Evolutionary conservation across 768 basidiomycete genomes (phyloP).

Genomic region (Boletus rubescentipes): DNA sequence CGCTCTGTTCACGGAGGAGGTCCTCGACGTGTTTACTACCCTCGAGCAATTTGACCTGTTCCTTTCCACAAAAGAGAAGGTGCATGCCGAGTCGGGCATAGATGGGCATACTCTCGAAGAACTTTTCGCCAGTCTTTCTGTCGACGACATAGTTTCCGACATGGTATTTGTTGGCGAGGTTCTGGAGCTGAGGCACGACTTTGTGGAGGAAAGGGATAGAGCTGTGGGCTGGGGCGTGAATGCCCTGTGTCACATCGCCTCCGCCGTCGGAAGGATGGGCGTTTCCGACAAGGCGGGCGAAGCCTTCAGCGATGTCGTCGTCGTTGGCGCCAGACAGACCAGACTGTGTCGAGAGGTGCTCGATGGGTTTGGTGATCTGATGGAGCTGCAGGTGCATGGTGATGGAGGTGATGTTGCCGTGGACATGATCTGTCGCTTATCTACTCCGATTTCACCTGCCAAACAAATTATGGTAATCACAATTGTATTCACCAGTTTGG

Average conservation of each 20-base stretch:
- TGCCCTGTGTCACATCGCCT: constrained; percentile 23
- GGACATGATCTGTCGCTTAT: not conserved
- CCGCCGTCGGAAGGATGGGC: constrained; percentile 8
- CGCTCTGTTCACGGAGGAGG: constrained; percentile 52
- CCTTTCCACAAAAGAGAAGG: constrained; percentile 61
- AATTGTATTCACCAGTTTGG: not conserved
- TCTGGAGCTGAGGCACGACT: constrained; percentile 56
- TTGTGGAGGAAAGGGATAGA: constrained; percentile 42
- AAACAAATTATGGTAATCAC: not conserved
- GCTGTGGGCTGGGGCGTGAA: constrained; percentile 36
- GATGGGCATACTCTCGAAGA: constrained; percentile 76
- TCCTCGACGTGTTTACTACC: constrained; percentile 45
- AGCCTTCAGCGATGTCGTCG: constrained; percentile 21
- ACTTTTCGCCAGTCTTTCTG: constrained; percentile 46
- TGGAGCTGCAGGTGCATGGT: constrained; percentile 18
- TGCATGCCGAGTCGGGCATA: constrained; percentile 76
- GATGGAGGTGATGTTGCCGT: not conserved
- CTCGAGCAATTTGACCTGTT: constrained; percentile 49
- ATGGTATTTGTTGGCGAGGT: constrained; percentile 51
- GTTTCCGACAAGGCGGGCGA: constrained; percentile 21
- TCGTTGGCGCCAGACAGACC: constrained; percentile 18
- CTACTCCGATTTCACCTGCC: constrained; percentile 5
- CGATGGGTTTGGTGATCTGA: constrained; percentile 29
- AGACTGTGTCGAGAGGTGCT: constrained; percentile 22
- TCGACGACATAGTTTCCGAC: constrained; percentile 58